phyloP scores from a whole-genome alignment of 176 grass and related monocot genomes.

The Ensete ventricosum region DNA sequence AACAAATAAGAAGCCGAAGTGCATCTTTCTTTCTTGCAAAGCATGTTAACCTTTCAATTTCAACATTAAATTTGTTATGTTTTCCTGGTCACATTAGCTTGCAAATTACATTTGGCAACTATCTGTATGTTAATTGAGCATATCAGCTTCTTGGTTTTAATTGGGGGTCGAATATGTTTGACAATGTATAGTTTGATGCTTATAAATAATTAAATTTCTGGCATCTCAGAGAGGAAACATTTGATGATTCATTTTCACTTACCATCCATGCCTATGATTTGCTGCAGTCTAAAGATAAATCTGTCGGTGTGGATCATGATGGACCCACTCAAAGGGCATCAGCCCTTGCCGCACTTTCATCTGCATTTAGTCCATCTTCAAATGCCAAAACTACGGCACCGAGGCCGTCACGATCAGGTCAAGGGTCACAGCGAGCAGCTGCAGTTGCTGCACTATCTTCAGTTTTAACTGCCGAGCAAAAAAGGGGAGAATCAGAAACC shows the following conservation, averaged over 20 bases:
- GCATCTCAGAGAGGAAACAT: not conserved
- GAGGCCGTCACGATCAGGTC: conserved; percentile 38
- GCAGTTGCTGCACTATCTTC: conserved; percentile 84
- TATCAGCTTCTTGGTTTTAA: too few species aligned
- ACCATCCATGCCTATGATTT: not conserved
- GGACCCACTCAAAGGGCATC: conserved; percentile 20
- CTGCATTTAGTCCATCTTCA: conserved; percentile 27
- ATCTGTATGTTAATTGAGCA: too few species aligned
- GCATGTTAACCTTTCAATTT: too few species aligned
- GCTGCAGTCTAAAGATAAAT: conserved; percentile 40
- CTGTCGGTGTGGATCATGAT: not conserved
- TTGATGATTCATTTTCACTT: not conserved
- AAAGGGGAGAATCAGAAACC: conserved; percentile 53
- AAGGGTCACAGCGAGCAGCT: conserved; percentile 97
- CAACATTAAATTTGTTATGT: too few species aligned
- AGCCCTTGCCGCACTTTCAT: conserved; percentile 13
- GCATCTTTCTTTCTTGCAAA: too few species aligned
- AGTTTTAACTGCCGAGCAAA: conserved; percentile 77
- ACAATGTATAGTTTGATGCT: not conserved
- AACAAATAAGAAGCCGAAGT: too few species aligned
- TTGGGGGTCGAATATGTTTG: not conserved
- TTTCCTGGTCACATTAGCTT: too few species aligned
- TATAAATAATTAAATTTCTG: too few species aligned
- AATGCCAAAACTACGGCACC: conserved; percentile 40
- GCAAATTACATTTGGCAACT: too few species aligned